Percentiles rank a stretch among this genome's conserved stretches.
Conservation (phyloP, 2,329 filamentous ascomycete species). For the Botrytis tulipae region DNA sequence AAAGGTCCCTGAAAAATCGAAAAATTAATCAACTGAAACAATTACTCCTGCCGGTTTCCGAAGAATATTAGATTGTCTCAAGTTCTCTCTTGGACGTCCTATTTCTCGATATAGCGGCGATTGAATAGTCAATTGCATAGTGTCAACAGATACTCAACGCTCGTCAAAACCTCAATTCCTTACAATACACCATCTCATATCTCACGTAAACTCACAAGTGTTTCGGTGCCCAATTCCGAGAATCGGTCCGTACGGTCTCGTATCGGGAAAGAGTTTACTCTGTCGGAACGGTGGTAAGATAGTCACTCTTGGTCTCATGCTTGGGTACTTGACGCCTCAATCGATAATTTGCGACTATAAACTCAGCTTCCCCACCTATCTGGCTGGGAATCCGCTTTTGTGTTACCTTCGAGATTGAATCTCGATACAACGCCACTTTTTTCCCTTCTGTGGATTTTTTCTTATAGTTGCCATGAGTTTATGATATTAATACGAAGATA, state of each 20-base stretch:
- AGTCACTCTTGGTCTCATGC: slow-evolving; percentile 17
- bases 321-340: slow-evolving; percentile 12
- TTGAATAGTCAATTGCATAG: neutral
- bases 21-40: neutral
- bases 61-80: slow-evolving; percentile 11
- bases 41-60: slow-evolving; percentile 4
- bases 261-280: neutral
- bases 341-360: slow-evolving; percentile 18
- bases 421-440: slow-evolving; percentile 14
- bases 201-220: neutral
- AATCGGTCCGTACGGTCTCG: slow-evolving; percentile 16
- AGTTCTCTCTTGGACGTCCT: neutral
- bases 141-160: neutral
- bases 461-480: neutral
- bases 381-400: neutral
- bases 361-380: slow-evolving; percentile 14
- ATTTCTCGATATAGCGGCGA: neutral
- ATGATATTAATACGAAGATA: slow-evolving; percentile 11
- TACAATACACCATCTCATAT: neutral
- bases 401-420: neutral
- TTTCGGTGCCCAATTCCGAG: neutral
- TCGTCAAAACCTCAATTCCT: neutral
- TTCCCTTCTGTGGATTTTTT: neutral
- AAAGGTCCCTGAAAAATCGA: neutral
- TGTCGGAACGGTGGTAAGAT: slow-evolving; percentile 4